These are phyloP conservation scores for Boechera stricta DNA, from an alignment of 345 rosid species.

Conservation along the genomic window DNA sequence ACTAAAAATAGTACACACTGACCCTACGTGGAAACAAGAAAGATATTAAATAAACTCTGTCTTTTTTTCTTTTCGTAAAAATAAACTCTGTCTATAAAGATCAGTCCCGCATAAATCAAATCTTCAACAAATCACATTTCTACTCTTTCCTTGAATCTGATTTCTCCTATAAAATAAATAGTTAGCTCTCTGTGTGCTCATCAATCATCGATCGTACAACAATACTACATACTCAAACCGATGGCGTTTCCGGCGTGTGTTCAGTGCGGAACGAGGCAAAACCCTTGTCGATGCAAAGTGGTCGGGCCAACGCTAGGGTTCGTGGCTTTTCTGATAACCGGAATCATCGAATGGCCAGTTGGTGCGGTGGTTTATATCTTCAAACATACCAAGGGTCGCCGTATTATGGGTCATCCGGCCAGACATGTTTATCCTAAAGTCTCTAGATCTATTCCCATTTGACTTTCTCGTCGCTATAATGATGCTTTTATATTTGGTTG, in stretches of 20 bases:
- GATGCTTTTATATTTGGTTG: slow-evolving; percentile 1
- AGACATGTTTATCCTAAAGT: slow-evolving; percentile 70
- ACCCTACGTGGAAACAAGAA: slow-evolving; percentile 35
- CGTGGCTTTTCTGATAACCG: slow-evolving; percentile 69
- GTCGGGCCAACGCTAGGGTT: slow-evolving; percentile 83
- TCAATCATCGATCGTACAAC: background rate
- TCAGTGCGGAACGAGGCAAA: slow-evolving; percentile 68
- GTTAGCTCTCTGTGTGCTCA: background rate
- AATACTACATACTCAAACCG: background rate
- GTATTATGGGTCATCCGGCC: slow-evolving; percentile 85
- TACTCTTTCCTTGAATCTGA: slow-evolving; percentile 1
- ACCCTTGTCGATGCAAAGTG: slow-evolving; percentile 89
- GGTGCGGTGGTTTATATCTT: slow-evolving; percentile 84
- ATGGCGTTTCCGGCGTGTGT: slow-evolving; percentile 62
- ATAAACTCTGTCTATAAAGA: slow-evolving; percentile 24
- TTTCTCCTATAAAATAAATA: background rate
- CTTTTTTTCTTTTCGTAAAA: background rate
- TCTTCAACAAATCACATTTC: slow-evolving; percentile 6
- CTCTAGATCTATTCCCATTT: slow-evolving; percentile 65
- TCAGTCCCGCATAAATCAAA: background rate
- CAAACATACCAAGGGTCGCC: slow-evolving; percentile 73
- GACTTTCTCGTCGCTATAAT: slow-evolving; percentile 23
- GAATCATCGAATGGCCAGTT: slow-evolving; percentile 82
- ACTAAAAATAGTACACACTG: background rate
- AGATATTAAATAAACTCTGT: background rate